A percentile compares a stretch with the other conserved stretches of the same genome.
These are phyloP conservation scores for Orbilia ellipsospora DNA, from an alignment of 2,329 filamentous ascomycete species.

Conservation along the genomic window DNA sequence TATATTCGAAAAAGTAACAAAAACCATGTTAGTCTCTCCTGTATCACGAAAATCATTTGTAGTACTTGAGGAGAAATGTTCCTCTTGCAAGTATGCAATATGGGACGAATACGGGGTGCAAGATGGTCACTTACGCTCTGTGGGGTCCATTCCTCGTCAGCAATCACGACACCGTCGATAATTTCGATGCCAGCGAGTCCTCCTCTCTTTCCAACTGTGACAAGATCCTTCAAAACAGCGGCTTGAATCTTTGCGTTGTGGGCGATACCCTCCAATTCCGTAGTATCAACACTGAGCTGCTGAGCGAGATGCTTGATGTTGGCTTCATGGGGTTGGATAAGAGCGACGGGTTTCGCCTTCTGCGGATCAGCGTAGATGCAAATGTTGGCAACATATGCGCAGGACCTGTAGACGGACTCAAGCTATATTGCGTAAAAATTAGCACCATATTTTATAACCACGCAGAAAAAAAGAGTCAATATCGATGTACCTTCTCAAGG, in stretches of 20 bases:
- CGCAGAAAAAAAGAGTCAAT: not conserved
- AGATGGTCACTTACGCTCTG: conserved; percentile 74
- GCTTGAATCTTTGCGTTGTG: conserved; percentile 73
- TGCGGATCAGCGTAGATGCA: conserved; percentile 84
- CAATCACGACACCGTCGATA: conserved; percentile 78
- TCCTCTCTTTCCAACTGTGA: conserved; percentile 72
- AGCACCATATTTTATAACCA: not conserved
- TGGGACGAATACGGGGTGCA: not conserved
- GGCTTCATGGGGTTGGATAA: conserved; percentile 77
- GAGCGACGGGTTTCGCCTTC: conserved; percentile 81
- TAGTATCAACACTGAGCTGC: conserved; percentile 72
- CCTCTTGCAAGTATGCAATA: too few relatives aligned
- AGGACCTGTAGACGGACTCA: conserved; percentile 87
- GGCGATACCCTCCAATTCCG: conserved; percentile 75
- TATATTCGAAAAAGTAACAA: conserved; percentile 62
- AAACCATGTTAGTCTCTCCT: conserved; percentile 23
- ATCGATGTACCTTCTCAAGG: conserved; percentile 73
- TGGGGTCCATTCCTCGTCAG: conserved; percentile 89
- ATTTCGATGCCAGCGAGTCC: conserved; percentile 78
- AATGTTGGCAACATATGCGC: conserved; percentile 82
- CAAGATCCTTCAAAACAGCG: conserved; percentile 76
- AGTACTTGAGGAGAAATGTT: too few relatives aligned
- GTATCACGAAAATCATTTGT: not conserved
- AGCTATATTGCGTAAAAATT: conserved; percentile 67
- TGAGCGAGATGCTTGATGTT: conserved; percentile 71